Percentiles rank a stretch among this genome's conserved stretches.
Conservation (phyloP, 2,329 filamentous ascomycete genomes). For the Zasmidium cellare region DNA sequence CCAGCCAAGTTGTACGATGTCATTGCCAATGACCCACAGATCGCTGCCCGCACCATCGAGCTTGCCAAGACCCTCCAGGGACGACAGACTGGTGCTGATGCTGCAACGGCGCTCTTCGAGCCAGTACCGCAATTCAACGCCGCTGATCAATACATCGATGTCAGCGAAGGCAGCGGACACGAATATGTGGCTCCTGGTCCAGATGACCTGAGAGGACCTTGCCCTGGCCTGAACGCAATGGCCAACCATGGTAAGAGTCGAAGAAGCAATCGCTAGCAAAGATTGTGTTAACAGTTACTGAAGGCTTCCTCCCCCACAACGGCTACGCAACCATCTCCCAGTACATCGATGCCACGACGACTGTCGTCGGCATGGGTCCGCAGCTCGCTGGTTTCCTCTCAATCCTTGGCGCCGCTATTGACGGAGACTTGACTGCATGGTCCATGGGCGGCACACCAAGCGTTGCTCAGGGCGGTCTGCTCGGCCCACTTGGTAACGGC, state of each 20-base stretch:
- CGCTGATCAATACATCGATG: slow-evolving; percentile 27
- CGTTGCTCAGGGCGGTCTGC: slow-evolving; percentile 9
- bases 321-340: slow-evolving; percentile 33
- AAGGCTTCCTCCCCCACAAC: slow-evolving; percentile 33
- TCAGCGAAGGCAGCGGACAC: slow-evolving; percentile 25
- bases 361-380: slow-evolving; percentile 34
- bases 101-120: slow-evolving; percentile 25
- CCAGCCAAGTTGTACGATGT: slow-evolving; percentile 1
- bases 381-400: slow-evolving; percentile 35
- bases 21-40: neutral
- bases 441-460: slow-evolving; percentile 33
- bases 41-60: slow-evolving; percentile 1
- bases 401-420: slow-evolving; percentile 34
- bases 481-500: slow-evolving; percentile 22
- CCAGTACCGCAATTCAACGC: slow-evolving; percentile 29
- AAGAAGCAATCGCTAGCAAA: too few relatives aligned
- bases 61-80: slow-evolving; percentile 18
- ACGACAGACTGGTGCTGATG: slow-evolving; percentile 22
- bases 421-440: slow-evolving; percentile 33
- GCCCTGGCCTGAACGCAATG: slow-evolving; percentile 32
- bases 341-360: slow-evolving; percentile 29
- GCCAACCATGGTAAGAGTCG: slow-evolving; percentile 20
- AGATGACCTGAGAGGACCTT: slow-evolving; percentile 28
- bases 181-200: slow-evolving; percentile 29
- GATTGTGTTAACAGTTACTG: too few relatives aligned